These are phyloP conservation scores for Acer negundo DNA, from an alignment of 345 rosid species.

Conservation along the genomic window DNA sequence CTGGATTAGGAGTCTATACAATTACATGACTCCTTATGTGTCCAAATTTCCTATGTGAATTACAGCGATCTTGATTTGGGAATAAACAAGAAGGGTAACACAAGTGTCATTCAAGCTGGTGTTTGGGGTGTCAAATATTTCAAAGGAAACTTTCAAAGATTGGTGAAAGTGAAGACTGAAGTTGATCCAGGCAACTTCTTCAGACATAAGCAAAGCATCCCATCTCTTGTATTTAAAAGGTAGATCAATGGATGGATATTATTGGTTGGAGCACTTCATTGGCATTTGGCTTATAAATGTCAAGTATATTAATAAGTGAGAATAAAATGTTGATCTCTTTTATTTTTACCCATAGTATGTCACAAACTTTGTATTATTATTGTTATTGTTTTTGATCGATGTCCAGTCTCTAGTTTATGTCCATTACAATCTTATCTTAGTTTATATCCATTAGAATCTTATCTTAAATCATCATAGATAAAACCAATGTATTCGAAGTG, in stretches of 20 bases:
- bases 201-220: slow-evolving; percentile 65
- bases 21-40: slow-evolving; percentile 55
- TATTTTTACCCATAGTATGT: too few species aligned
- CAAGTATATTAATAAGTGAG: too few species aligned
- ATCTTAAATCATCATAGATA: too few species aligned
- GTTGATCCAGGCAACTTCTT: slow-evolving; percentile 61
- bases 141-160: slow-evolving; percentile 45
- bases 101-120: slow-evolving; percentile 37
- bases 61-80: slow-evolving; percentile 75
- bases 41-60: slow-evolving; percentile 58
- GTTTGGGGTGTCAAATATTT: slow-evolving; percentile 55
- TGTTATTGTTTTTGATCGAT: too few species aligned
- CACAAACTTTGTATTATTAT: too few species aligned
- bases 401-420: too few species aligned
- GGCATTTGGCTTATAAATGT: too few species aligned
- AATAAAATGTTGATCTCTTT: too few species aligned
- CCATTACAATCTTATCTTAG: too few species aligned
- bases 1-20: slow-evolving; percentile 45
- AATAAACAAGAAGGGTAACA: slow-evolving; percentile 25
- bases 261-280: neutral
- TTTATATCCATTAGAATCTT: too few species aligned
- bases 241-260: neutral
- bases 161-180: slow-evolving; percentile 47
- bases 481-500: too few species aligned
- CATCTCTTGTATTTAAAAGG: slow-evolving; percentile 22